Conservation (phyloP, 345 rosid genomes). For the Eucalyptus sp. region DNA sequence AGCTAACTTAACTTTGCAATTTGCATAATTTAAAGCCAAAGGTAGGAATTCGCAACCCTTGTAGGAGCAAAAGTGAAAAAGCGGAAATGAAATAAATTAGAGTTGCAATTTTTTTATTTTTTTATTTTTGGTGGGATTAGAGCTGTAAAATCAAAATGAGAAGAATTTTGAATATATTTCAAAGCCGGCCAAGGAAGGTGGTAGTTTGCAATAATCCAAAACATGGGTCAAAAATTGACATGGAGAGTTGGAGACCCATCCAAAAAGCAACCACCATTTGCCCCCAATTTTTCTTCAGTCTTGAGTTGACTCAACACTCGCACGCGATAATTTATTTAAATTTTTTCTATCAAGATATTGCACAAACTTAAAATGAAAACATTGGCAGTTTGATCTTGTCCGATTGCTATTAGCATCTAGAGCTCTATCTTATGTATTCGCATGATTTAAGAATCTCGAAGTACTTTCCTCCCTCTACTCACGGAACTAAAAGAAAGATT, state of each 20-base stretch:
- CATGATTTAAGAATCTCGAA: background rate
- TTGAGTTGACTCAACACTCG: background rate
- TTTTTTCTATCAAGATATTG: background rate
- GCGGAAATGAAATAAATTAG: background rate
- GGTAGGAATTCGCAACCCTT: background rate
- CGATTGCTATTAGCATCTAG: background rate
- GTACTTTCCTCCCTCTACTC: background rate
- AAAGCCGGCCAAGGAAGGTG: background rate
- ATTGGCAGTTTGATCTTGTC: background rate
- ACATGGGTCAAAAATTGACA: background rate
- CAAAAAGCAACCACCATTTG: background rate
- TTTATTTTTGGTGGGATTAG: background rate
- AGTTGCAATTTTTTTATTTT: background rate
- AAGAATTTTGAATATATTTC: background rate
- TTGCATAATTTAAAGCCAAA: background rate
- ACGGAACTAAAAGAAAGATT: background rate
- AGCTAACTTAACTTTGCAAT: background rate
- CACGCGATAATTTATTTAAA: background rate
- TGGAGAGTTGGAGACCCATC: background rate
- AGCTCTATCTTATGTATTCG: background rate
- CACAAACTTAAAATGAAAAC: background rate
- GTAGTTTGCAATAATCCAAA: background rate
- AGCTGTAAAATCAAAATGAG: background rate
- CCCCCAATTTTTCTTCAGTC: background rate
- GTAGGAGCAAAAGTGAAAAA: background rate